Evolutionary conservation across 352 stramenopile species (phyloP), one percentile per base, ranked within the genome.

Genomic region (Phytophthora vignae): DNA sequence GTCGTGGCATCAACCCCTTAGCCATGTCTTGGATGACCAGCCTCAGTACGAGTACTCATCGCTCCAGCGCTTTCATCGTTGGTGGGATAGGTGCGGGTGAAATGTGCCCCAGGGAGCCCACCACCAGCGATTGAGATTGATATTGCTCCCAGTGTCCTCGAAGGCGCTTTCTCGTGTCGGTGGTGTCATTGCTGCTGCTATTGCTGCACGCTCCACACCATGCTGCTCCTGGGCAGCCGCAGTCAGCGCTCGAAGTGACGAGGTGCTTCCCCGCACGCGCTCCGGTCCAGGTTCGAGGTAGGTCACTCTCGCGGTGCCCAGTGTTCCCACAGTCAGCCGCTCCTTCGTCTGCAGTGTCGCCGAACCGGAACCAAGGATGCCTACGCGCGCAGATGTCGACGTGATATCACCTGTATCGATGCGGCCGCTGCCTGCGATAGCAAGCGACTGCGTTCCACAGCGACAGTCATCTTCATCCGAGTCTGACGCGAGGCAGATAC

Each of bases 151-250:
- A 7, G 42, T 11, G 19, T 55, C 27, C 11, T 76, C 27, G 27
- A 76, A 76, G 2, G 58, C 58, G 21, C 53, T 76, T 65, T 69
- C 57, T 60, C 64, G 69, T 19, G 25, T 73, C 22, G 69, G 64
- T 60, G 62, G 55, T 12, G n/a, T 48, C 3, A 12, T 29, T 27
- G 22, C 22, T 58, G 33, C 12, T 44, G 38, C 21, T 55, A 67
- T 64, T 3, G 22, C 33, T 15, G 46, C 29, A 19, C 44, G 69
- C 6, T 72, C 44, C 29, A 62, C 14, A 33, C 54, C 50, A 17
- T 46, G 62, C 31, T 72, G 63, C 4, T 56, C 22, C 19, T 67
- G 67, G 9, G 36, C 42, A 15, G 60, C 22, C 17, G 40, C 29
- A 38, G 49, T 68, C 62, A 72, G 38, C 2, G 63, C 52, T 64